Evolutionary conservation across 768 basidiomycete species (phyloP), one percentile per base, ranked within the genome.

Genomic region (Phlegmacium glaucopus): DNA sequence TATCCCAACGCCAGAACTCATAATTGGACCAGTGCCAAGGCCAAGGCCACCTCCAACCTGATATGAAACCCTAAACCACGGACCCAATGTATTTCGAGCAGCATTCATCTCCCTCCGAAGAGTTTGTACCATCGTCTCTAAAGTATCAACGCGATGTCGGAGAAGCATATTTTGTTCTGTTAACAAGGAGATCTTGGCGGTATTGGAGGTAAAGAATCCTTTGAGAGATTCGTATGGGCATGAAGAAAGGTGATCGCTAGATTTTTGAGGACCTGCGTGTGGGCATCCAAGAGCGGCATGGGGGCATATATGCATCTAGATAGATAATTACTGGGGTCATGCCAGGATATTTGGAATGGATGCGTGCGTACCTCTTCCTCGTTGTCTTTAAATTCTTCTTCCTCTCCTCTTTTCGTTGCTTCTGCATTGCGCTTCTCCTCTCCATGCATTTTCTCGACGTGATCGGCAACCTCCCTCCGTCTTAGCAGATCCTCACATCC

Each of bases 91-190:
- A n/a, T 56, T 64, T 58, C 76, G 79, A 27, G 81, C 71, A 7
- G 66, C 65, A 9, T 71, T 68, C 59, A 90, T 69, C 51, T 93
- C 88, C 32, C 70, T 73, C 42, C 72, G 72, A 58, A 82, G 67
- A 4, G 63, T 61, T 26, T 75, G 72, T 17, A 85, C 59, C 2
- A 74, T 64, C 12, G 72, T 73, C 58, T 90, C 87, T 16, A 89
- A 64, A 0, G 72, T 70, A 10, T 79, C 76, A 8, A 88, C 67
- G 27, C 76, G 75, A 51, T 76, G 72, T 22, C 79, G 77, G 13
- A 93, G 72, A 8, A 80, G 48, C 13, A 75, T 65, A 57, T 92
- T 92, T 59, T 92, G 87, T 46, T 80, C 73, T 32, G 71, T 68
- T 4, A 90, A 67, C 9, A 67, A 52, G 3, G 71, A 65, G 10